Conservation (phyloP, 106 monocot species). For the Acorus calamus region DNA sequence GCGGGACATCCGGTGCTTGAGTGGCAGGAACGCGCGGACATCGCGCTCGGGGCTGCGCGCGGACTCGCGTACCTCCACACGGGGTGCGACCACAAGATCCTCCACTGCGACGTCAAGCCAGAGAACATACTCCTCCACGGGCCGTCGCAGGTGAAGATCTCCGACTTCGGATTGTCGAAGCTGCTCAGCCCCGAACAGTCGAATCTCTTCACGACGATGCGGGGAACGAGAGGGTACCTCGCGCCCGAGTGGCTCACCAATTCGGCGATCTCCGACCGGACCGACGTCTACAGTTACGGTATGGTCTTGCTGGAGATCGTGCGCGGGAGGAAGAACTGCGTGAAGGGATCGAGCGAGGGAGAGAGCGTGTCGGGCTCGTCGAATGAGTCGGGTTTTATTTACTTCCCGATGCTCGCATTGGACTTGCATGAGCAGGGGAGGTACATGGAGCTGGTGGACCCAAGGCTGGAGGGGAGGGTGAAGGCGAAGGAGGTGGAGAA, state of each 20-base stretch:
- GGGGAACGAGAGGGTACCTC: constrained; percentile 81
- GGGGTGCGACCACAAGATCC: constrained; percentile 57
- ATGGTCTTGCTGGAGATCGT: constrained; percentile 86
- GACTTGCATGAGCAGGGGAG: constrained; percentile 56
- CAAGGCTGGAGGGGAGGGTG: constrained; percentile 51
- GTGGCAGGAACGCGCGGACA: constrained; percentile 59
- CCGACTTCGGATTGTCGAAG: constrained; percentile 86
- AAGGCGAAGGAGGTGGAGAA: constrained; percentile 34
- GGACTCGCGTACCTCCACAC: constrained; percentile 79
- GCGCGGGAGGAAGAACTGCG: constrained; percentile 56
- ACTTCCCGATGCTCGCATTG: constrained; percentile 72
- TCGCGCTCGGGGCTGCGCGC: constrained; percentile 67
- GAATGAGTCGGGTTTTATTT: constrained; percentile 1
- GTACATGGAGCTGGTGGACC: constrained; percentile 49
- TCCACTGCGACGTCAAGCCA: constrained; percentile 92
- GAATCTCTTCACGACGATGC: constrained; percentile 60
- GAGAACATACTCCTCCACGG: constrained; percentile 84
- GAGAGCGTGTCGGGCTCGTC: neutral
- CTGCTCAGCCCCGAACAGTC: constrained; percentile 68
- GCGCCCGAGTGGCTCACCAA: constrained; percentile 94
- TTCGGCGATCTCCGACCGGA: constrained; percentile 61
- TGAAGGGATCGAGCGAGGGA: neutral
- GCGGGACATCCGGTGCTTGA: constrained; percentile 47
- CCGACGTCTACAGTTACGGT: constrained; percentile 94
- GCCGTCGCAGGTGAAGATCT: constrained; percentile 48